These are phyloP conservation scores for Neonectria faginata DNA, from an alignment of 2,329 filamentous ascomycete species.

Conservation along the genomic window DNA sequence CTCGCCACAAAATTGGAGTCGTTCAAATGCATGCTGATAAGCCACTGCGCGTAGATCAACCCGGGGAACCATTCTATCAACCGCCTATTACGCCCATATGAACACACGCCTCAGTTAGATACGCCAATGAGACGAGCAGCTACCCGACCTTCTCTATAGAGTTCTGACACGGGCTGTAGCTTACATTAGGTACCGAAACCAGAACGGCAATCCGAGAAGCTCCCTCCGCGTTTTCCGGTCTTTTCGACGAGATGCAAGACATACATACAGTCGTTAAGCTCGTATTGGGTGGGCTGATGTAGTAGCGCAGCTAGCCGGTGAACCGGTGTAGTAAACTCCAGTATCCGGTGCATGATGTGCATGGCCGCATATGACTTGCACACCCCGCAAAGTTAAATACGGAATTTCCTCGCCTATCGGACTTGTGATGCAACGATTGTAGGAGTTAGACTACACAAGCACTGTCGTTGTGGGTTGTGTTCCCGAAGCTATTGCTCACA, in stretches of 20 bases:
- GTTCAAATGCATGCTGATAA: neutral
- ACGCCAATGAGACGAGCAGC: neutral
- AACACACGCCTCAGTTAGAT: neutral
- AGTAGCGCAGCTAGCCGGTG: neutral
- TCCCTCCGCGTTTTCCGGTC: neutral
- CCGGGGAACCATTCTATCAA: neutral
- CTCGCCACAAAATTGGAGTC: neutral
- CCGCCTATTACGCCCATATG: neutral
- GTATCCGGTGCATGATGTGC: too few relatives aligned
- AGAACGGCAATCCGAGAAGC: neutral
- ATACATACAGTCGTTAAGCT: neutral
- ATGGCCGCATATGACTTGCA: neutral
- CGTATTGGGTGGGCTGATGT: neutral
- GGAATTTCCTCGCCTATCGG: neutral
- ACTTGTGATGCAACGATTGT: neutral
- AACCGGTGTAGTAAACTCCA: neutral
- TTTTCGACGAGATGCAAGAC: neutral
- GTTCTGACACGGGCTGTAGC: neutral
- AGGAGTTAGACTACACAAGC: neutral
- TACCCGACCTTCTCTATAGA: neutral
- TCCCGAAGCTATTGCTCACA: neutral
- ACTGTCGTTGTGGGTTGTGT: neutral
- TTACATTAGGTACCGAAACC: neutral
- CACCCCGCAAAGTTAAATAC: neutral
- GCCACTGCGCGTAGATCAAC: neutral